Base-by-base conservation (phyloP, 768 basidiomycete genomes). In the Mycena albidolilacea region DNA sequence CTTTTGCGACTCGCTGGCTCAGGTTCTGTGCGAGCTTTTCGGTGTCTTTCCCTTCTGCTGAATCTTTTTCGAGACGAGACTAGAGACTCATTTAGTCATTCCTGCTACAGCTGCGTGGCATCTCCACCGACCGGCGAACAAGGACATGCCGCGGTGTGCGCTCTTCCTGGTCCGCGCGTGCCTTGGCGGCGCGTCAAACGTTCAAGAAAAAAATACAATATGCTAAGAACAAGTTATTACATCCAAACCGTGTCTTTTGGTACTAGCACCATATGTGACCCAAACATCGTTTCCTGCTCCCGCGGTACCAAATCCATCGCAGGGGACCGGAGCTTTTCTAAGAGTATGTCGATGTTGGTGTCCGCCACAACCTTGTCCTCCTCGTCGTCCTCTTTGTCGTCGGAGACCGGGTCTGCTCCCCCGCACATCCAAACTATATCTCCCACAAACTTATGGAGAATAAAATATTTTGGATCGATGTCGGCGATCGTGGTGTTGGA, bases 371-470 rank as follows among this genome's bases (percentile, higher is more conserved):
- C 43, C 61, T 43, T 61, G 48, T 61, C 48, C 37, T 58, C 60
- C 58, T 69, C 52, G 0, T 67, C 66, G 55, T 67, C 66, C 55
- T 67, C 66, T 44, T 67, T 61, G 69, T 69, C 69, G 57, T 70
- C 69, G 62, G 69, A 70, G 62, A 48, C 37, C 54, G 63, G 69
- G 37, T 64, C 62, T 59, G 44, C 30, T 37, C 69, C 69, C 43
- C 69, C 69, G 57, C 69, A 64, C 55, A 70, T 70, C 63, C 69
- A 70, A 41, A 70, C 69, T n/a, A 70, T 70, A 48, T 70, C 69
- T 15, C 69, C 69, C 35, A 64, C 38, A 64, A 70, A 70, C 37
- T 70, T 70, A 41, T 64, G 69, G 37, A 70, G 55, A 48, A 70
- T 64, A n/a, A 64, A 64, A 59, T 64, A 64, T 70, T 70, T 70